phyloP scores from a whole-genome alignment of 2,329 filamentous ascomycete species.

The Talaromyces atroroseus region DNA sequence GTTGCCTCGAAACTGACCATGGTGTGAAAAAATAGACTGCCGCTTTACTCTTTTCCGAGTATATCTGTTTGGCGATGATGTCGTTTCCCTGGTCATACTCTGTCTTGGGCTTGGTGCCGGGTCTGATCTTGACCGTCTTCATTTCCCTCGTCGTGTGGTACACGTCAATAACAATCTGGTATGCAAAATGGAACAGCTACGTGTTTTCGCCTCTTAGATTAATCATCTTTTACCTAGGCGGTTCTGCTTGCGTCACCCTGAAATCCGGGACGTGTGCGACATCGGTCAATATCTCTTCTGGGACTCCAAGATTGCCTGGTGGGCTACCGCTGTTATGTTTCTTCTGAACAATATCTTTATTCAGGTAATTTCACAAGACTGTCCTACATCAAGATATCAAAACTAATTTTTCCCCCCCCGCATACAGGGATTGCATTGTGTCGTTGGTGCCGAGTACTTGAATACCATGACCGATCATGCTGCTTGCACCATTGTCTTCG shows the following conservation, averaged over 20 bases:
- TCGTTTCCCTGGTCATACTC: slow-evolving; percentile 93
- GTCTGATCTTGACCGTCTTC: slow-evolving; percentile 73
- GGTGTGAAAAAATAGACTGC: slow-evolving; percentile 56
- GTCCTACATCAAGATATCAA: not conserved
- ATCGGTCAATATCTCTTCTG: slow-evolving; percentile 94
- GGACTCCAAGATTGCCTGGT: slow-evolving; percentile 68
- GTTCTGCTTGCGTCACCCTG: slow-evolving; percentile 84
- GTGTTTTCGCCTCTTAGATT: slow-evolving; percentile 10
- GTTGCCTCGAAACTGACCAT: not conserved
- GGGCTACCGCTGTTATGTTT: slow-evolving; percentile 74
- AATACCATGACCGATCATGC: slow-evolving; percentile 76
- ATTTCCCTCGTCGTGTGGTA: slow-evolving; percentile 76
- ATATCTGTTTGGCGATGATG: slow-evolving; percentile 91
- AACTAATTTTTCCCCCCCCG: not conserved
- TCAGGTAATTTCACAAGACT: slow-evolving; percentile 44
- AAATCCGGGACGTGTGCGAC: slow-evolving; percentile 88
- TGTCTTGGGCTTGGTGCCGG: slow-evolving; percentile 77
- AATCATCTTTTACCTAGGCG: slow-evolving; percentile 53
- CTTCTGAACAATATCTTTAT: slow-evolving; percentile 92
- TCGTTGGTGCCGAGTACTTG: slow-evolving; percentile 79
- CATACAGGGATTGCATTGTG: slow-evolving; percentile 65
- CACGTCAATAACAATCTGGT: slow-evolving; percentile 66
- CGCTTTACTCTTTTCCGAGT: slow-evolving; percentile 85
- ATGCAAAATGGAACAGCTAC: slow-evolving; percentile 19
- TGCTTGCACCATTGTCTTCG: slow-evolving; percentile 75